Base-by-base conservation (phyloP, 352 stramenopile genomes). In the Phytophthora europaea region DNA sequence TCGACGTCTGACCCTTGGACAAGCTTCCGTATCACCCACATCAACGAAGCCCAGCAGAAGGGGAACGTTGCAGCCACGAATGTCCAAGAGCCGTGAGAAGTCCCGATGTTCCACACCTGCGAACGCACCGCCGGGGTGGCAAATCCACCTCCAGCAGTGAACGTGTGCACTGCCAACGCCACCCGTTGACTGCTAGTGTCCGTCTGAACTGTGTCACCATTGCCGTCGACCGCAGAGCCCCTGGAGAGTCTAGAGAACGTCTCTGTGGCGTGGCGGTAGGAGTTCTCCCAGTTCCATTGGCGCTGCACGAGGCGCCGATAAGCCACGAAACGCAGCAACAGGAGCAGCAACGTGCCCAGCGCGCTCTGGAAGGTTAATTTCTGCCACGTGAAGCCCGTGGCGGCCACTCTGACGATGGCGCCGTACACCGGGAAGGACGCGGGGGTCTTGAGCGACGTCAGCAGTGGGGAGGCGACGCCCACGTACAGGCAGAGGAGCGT, bases 71-170 rank as follows among this genome's bases (percentile, higher is more conserved):
- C 45, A n/a, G 56, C 63, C 52, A 88, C 26, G 31, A 92, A 83
- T 31, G 85, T 90, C 81, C 81, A 91, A 0, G 85, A 92, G 20
- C 85, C 85, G 38, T 88, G 71, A 18, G 77, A 67, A 31, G 57
- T 65, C 5, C 55, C 67, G 16, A 69, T 28, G 59, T 80, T 78
- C 56, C 59, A 72, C 36, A 69, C 73, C n/a, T 63, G 61, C 45
- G 58, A 50, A 28, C 65, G 53, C 54, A 76, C 73, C 40, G 60
- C 72, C 10, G 53, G 50, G 1, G 61, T 34, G 23, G 33, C 61
- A 40, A 65, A 59, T 20, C 56, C 66, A 20, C 50, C 52, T 48
- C 48, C 48, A 23, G 69, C 54, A 8, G 68, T 61, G 43, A 73
- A 79, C 15, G 80, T 72, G n/a, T 72, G 66, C 8, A 85, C 34